Conservation (phyloP, 2,329 filamentous ascomycete genomes). For the Knoxdaviesia capensis region DNA sequence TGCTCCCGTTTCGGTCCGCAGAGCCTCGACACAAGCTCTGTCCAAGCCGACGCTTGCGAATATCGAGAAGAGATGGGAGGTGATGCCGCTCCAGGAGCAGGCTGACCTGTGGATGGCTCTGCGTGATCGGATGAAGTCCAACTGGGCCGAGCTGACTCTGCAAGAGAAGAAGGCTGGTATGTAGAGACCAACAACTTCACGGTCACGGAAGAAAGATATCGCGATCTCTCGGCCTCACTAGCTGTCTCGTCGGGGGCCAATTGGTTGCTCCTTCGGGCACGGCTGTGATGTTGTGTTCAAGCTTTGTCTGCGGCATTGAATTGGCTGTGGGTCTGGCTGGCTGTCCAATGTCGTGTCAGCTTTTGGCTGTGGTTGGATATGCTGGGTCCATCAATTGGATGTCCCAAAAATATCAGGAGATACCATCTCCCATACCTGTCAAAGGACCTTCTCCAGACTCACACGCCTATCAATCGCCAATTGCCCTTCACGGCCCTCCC, state of each 20-base stretch:
- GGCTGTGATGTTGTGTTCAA: no score
- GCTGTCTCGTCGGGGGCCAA: not conserved
- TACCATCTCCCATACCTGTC: no score
- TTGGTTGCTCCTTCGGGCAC: not conserved
- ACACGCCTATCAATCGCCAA: not conserved
- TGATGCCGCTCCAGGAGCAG: conserved; percentile 95
- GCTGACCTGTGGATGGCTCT: conserved; percentile 97
- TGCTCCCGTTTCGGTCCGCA: conserved; percentile 25
- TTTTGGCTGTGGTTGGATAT: no score
- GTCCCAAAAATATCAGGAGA: no score
- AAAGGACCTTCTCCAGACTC: no score
- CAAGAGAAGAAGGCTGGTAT: conserved; percentile 98
- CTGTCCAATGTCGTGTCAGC: no score
- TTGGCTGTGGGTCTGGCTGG: no score
- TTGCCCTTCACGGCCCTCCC: not conserved
- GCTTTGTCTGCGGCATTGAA: no score
- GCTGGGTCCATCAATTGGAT: no score
- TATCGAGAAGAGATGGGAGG: conserved; percentile 99
- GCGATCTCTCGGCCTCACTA: not conserved
- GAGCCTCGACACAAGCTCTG: conserved; percentile 69
- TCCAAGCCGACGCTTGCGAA: conserved; percentile 93
- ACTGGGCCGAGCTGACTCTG: conserved; percentile 86
- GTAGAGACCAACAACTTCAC: conserved; percentile 18
- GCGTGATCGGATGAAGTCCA: conserved; percentile 95
- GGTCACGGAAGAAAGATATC: not conserved